Conservation (phyloP, 2,329 filamentous ascomycete species). For the Penicillium brasilianum region DNA sequence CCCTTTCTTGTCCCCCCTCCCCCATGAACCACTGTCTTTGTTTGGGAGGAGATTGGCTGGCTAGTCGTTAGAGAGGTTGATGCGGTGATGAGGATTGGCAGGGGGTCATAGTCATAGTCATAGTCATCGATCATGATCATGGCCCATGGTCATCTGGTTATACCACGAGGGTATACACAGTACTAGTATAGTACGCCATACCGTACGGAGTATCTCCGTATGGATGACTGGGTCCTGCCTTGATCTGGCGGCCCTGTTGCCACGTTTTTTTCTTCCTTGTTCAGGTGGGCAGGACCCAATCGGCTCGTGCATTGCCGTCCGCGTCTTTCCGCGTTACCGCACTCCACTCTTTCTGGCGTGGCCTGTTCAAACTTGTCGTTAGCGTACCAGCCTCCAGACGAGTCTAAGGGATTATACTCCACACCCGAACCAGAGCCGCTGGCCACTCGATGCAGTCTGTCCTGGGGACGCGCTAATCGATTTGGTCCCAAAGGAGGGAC, state of each 20-base stretch:
- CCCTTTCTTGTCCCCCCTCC: too few relatives aligned
- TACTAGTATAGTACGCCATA: background rate
- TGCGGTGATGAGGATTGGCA: background rate
- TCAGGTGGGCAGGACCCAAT: slow-evolving; percentile 32
- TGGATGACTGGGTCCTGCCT: slow-evolving; percentile 1
- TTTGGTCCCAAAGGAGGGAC: slow-evolving; percentile 29
- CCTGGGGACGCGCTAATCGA: slow-evolving; percentile 28
- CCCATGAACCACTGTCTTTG: slow-evolving; percentile 5
- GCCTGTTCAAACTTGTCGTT: slow-evolving; percentile 20
- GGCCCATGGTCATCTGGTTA: background rate
- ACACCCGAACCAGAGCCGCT: slow-evolving; percentile 28
- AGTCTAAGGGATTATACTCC: slow-evolving; percentile 10
- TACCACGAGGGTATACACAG: background rate
- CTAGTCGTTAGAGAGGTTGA: background rate
- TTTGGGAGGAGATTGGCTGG: background rate
- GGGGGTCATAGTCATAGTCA: background rate
- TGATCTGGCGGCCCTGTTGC: slow-evolving; percentile 25
- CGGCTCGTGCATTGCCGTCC: slow-evolving; percentile 42
- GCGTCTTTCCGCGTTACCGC: slow-evolving; percentile 40
- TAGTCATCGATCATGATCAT: background rate
- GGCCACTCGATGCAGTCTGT: slow-evolving; percentile 32
- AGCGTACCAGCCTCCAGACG: slow-evolving; percentile 16
- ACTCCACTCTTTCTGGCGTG: slow-evolving; percentile 32
- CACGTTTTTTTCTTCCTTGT: slow-evolving; percentile 32
- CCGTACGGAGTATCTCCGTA: background rate